These are phyloP conservation scores for Erigeron philadelphicus DNA, from an alignment of 140 eudicot genomes.

Conservation along the genomic window DNA sequence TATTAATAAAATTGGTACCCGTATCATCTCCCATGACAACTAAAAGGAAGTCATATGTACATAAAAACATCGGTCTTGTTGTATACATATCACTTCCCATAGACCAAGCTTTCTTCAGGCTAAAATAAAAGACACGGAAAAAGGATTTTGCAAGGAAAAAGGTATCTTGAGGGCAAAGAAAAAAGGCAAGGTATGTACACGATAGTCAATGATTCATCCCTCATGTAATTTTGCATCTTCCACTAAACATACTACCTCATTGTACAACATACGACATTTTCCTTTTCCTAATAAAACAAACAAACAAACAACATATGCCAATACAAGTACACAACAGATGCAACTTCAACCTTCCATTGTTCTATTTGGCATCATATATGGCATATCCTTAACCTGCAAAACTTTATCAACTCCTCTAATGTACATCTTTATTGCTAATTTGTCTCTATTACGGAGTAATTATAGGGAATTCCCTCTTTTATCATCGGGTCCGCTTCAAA, in stretches of 20 bases:
- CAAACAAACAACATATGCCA: not conserved
- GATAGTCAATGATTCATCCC: not conserved
- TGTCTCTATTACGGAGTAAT: constrained; percentile 12
- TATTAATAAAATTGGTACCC: too few species aligned
- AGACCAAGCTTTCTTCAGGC: not conserved
- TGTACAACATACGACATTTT: constrained; percentile 34
- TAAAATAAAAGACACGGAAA: not conserved
- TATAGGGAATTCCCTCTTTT: constrained; percentile 8
- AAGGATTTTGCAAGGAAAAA: not conserved
- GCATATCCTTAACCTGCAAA: constrained; percentile 34
- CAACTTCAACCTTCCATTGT: constrained; percentile 36
- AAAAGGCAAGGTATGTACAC: not conserved
- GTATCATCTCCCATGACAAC: not conserved
- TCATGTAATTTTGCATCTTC: constrained; percentile 24
- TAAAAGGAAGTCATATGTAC: too few species aligned
- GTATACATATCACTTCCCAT: not conserved
- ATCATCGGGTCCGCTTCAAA: constrained; percentile 21
- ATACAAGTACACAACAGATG: constrained; percentile 13
- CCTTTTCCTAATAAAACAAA: constrained; percentile 21
- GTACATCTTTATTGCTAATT: constrained; percentile 31
- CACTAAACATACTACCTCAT: constrained; percentile 21
- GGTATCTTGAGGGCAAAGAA: not conserved
- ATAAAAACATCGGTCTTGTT: not conserved
- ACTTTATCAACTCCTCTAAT: constrained; percentile 29
- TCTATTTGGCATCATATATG: constrained; percentile 22